Percentiles rank a stretch among this genome's conserved stretches.
Conservation (phyloP, 2,329 filamentous ascomycete species). For the Alternaria sp. region DNA sequence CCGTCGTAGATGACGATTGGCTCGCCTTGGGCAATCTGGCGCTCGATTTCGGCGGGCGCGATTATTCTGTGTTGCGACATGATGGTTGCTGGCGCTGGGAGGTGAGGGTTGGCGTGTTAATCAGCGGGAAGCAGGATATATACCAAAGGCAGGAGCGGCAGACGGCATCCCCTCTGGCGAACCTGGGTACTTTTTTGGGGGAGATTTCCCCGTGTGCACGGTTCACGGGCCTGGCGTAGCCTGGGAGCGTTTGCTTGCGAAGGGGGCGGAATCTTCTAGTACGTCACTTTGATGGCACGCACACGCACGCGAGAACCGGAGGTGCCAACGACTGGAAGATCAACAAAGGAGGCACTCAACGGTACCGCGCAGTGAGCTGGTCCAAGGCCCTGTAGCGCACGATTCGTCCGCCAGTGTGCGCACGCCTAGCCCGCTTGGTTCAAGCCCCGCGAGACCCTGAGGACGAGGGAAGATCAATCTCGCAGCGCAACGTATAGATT, state of each 20-base stretch:
- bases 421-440: background rate
- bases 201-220: constrained; percentile 23
- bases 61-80: constrained; percentile 49
- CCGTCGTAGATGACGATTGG: constrained; percentile 66
- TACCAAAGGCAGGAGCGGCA: constrained; percentile 12
- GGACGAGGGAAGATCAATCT: constrained; percentile 9
- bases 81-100: constrained; percentile 6
- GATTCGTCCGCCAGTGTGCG: background rate
- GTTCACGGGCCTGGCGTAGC: constrained; percentile 13
- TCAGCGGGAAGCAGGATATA: constrained; percentile 21
- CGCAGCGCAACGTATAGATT: constrained; percentile 7
- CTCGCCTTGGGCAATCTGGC: constrained; percentile 63
- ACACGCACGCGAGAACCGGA: constrained; percentile 13
- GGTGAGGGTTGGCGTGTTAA: constrained; percentile 11
- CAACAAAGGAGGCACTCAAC: constrained; percentile 13
- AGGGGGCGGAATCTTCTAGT: constrained; percentile 24
- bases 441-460: constrained; percentile 1
- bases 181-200: constrained; percentile 19
- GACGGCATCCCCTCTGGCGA: constrained; percentile 5
- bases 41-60: constrained; percentile 58
- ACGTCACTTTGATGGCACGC: constrained; percentile 17
- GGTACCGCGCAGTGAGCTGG: constrained; percentile 3
- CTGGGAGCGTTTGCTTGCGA: constrained; percentile 18
- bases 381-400: background rate
- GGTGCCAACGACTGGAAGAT: constrained; percentile 4